phyloP scores from a whole-genome alignment of 2,329 filamentous ascomycete species.

The Xylogone sp. region DNA sequence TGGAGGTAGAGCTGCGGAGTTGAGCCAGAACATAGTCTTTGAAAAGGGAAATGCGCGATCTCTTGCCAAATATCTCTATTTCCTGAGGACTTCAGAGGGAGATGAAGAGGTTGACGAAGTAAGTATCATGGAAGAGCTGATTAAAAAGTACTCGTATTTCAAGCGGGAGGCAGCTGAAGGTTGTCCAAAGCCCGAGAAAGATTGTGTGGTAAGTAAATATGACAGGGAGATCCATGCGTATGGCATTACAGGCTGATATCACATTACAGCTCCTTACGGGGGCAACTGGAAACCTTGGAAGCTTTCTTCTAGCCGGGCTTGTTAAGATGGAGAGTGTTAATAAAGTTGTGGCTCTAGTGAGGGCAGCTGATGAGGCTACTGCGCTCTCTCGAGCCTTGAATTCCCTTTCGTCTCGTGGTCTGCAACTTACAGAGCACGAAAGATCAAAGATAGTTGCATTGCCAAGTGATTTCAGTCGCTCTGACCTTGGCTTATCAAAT shows the following conservation, averaged over 20 bases:
- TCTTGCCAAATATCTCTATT: conserved; percentile 13
- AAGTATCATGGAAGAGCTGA: conserved; percentile 40
- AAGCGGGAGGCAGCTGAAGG: conserved; percentile 13
- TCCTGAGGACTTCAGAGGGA: conserved; percentile 18
- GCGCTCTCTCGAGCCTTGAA: conserved; percentile 29
- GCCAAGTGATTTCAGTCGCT: conserved; percentile 34
- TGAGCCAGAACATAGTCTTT: background rate
- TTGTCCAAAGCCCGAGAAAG: background rate
- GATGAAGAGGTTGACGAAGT: conserved; percentile 29
- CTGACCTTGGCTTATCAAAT: conserved; percentile 34
- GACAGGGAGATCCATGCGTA: conserved; percentile 5
- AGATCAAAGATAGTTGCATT: conserved; percentile 32
- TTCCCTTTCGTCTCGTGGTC: conserved; percentile 32
- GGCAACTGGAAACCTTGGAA: conserved; percentile 59
- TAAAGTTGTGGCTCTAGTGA: conserved; percentile 48
- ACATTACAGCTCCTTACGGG: conserved; percentile 50
- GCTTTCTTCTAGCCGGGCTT: conserved; percentile 54
- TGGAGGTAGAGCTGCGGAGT: background rate
- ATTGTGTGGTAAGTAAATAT: conserved; percentile 8
- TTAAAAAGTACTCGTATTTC: conserved; percentile 39
- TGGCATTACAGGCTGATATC: background rate
- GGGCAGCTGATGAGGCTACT: conserved; percentile 25
- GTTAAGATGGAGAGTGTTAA: conserved; percentile 51
- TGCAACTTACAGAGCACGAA: conserved; percentile 17
- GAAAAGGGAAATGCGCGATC: conserved; percentile 3